Base-by-base conservation (phyloP, 2,329 filamentous ascomycete genomes). In the Aspergillus fructus region DNA sequence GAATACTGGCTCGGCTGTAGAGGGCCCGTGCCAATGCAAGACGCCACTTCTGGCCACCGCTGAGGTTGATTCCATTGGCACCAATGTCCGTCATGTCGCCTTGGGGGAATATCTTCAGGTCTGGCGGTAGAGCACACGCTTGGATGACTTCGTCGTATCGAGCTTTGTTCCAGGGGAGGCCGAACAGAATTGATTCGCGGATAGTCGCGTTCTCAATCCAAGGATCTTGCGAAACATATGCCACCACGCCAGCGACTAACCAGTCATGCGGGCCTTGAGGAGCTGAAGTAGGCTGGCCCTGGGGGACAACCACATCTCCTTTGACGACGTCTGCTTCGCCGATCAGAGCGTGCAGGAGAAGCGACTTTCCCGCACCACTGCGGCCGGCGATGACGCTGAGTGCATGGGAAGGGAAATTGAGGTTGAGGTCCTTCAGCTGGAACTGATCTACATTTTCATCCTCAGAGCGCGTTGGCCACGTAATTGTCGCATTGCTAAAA, bases 151-250 rank as follows among this genome's bases (percentile, higher is more conserved):
- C 83, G 1, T 79, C 75, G 68, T 93, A 93, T 45, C 90, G 83
- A 13, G 80, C 76, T 49, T 85, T 76, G 55, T 90, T 82, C 23
- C 81, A 81, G 0, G 89, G 89, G 5, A 91, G 76, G 0, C 89
- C 89, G 60, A 92, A 93, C 0, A 90, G 71, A 48, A 93, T 89
- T 64, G 93, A 93, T 50, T 91, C 86, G 51, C 83, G 85, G 59
- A 93, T 85, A 12, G 85, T 89, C 1, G 87, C 88, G 64, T 92
- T 92, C 67, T 93, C 89, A 42, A 93, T 89, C 89, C 89, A 93
- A 0, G 89, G 89, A 9, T 88, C 90, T 66, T 91, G 89, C 2
- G 87, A 83, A 30, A 91, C 88, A 63, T 86, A 92, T 0, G 89
- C 89, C 46, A 91, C 81, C 4, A 86, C 81, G 3, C 82, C 81